These are phyloP conservation scores for Colletotrichum cordylinicola DNA, from an alignment of 2,329 filamentous ascomycete species.

Conservation along the genomic window DNA sequence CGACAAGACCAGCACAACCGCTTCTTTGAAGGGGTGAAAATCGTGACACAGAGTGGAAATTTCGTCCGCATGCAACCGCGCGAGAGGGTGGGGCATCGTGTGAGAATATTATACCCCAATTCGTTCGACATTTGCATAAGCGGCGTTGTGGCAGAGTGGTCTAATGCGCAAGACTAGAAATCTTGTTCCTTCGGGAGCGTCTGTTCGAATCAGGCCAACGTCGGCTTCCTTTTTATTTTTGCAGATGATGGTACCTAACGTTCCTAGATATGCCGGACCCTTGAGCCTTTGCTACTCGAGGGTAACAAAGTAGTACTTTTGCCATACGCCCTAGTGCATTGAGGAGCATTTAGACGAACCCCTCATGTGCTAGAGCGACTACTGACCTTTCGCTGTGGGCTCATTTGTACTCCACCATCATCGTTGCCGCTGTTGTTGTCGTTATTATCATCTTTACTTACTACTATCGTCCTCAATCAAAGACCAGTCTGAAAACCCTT, in stretches of 20 bases:
- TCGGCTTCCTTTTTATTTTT: background rate
- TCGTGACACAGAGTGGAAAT: background rate
- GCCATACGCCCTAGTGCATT: no score
- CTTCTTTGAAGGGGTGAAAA: background rate
- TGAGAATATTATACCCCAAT: background rate
- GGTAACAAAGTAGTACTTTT: no score
- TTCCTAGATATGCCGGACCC: background rate
- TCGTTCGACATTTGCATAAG: fast-evolving
- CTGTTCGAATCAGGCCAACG: slow-evolving; percentile 23
- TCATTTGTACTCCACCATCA: no score
- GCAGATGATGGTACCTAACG: background rate
- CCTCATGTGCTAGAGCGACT: no score
- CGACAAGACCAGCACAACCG: background rate
- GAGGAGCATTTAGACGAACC: no score
- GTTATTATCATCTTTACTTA: no score
- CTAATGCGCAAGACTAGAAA: slow-evolving; percentile 23
- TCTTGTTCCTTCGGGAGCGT: slow-evolving; percentile 22
- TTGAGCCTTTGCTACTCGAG: no score
- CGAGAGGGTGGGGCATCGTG: background rate
- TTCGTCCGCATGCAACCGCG: background rate
- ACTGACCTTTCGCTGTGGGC: no score
- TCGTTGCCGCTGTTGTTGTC: no score
- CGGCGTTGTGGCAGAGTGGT: slow-evolving; percentile 22
- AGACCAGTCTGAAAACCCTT: no score
- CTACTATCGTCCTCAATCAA: no score